Evolutionary conservation across 208 protist species (phyloP).

Genomic region (Wallacemonas rigidus): DNA sequence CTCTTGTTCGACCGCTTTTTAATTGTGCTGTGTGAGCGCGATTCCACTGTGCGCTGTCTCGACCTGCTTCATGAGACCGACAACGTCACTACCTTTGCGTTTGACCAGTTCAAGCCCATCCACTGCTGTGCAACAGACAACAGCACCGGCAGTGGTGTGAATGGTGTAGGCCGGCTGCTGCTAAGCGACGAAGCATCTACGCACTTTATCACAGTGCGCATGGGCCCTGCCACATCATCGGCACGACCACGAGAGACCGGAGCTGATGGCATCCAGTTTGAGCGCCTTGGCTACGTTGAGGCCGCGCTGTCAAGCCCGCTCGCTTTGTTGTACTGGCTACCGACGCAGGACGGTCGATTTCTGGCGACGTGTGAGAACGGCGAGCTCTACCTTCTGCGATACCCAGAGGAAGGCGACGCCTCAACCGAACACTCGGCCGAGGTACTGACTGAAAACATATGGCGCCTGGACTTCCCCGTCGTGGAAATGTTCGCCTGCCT

Average conservation of each 20-base stretch:
- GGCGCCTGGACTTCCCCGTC: slow-evolving; percentile 83
- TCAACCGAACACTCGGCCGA: slow-evolving; percentile 33
- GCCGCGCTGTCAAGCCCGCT: slow-evolving; percentile 30
- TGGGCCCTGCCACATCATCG: neutral
- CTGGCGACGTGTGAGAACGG: slow-evolving; percentile 61
- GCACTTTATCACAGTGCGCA: slow-evolving; percentile 4
- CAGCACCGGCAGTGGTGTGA: neutral
- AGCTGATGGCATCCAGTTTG: slow-evolving; percentile 5
- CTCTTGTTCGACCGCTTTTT: slow-evolving; percentile 17
- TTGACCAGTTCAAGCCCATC: neutral
- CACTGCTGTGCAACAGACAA: neutral
- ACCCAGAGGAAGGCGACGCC: slow-evolving; percentile 24
- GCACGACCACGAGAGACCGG: too few species aligned
- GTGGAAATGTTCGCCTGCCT: slow-evolving; percentile 53
- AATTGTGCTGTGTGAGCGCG: slow-evolving; percentile 1
- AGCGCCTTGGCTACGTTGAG: slow-evolving; percentile 1
- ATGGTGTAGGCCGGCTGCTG: neutral
- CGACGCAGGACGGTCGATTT: slow-evolving; percentile 28
- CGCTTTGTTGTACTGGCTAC: slow-evolving; percentile 34
- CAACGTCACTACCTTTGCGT: neutral
- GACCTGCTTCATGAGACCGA: neutral
- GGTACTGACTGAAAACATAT: slow-evolving; percentile 51
- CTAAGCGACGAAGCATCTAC: neutral
- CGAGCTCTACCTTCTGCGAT: slow-evolving; percentile 58
- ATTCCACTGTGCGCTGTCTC: neutral